Percentiles rank a stretch among this genome's conserved stretches.
These are phyloP conservation scores for Cryptococcus floricola DNA, from an alignment of 1,284 basidiomycete genomes.

Conservation along the genomic window DNA sequence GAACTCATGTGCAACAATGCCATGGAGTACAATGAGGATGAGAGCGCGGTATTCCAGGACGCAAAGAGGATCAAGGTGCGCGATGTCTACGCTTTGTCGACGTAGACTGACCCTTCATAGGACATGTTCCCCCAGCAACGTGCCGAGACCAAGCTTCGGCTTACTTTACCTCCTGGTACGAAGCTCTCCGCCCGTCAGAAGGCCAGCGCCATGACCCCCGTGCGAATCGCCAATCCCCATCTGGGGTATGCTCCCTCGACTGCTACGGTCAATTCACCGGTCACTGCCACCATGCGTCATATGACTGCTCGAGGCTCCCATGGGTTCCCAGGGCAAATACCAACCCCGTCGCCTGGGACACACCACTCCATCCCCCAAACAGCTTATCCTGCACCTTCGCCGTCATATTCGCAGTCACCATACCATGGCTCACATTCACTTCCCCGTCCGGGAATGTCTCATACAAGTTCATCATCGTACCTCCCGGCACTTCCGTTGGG, in stretches of 20 bases:
- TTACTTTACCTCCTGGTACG: conserved; percentile 7
- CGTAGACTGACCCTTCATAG: conserved; percentile 4
- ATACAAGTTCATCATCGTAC: conserved; percentile 11
- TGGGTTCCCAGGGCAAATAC: no score
- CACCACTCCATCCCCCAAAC: background rate
- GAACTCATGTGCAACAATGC: conserved; percentile 87
- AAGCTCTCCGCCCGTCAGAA: conserved; percentile 2
- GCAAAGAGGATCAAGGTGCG: conserved; percentile 65
- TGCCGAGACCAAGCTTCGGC: conserved; percentile 4
- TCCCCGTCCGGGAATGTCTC: background rate
- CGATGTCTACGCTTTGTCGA: background rate
- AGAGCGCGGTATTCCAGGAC: conserved; percentile 78
- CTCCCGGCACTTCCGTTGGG: conserved; percentile 39
- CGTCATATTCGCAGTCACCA: conserved; percentile 4
- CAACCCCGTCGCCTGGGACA: no score
- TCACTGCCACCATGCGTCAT: no score
- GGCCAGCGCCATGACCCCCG: background rate
- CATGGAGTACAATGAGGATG: conserved; percentile 80
- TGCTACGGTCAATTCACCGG: background rate
- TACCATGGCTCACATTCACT: background rate
- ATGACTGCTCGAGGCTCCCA: no score
- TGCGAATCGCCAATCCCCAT: background rate
- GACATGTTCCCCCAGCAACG: conserved; percentile 13
- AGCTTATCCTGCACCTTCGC: background rate
- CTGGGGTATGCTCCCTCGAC: background rate